Base-by-base conservation (phyloP, 768 basidiomycete genomes). In the Kwoniella botswanensis region DNA sequence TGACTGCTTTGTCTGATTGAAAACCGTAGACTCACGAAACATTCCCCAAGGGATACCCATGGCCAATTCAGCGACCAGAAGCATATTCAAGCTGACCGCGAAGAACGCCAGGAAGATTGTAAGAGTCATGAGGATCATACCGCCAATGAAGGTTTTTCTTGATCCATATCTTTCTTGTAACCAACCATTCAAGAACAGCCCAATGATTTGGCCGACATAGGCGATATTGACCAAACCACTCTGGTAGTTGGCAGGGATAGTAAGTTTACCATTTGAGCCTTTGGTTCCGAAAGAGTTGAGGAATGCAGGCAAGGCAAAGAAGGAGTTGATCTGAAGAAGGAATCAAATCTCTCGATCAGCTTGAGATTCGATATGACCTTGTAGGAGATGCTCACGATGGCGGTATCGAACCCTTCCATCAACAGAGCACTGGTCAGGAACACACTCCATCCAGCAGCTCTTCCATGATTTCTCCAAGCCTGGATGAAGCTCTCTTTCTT, bases 181-280 rank as follows among this genome's bases (percentile, higher is more conserved):
- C 24, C 46, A 70, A 58, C 74, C 74, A 50, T 69, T 75, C 44
- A 75, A 52, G 50, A 75, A 50, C 2, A 75, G 65, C 54, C 71
- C 74, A 63, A 82, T 70, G 52, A 73, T 70, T 44, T 76, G 79
- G 13, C 81, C 81, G 61, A 68, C 65, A n/a, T 76, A 75, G 41
- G 75, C 74, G 18, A 74, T 81, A 68, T 83, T 83, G 53, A 67
- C 56, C 11, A 83, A 62, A 35, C 73, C 82, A 22, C 72, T 64
- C 50, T 83, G 83, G 75, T 80, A 83, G 10, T 75, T 71, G 15
- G 83, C 76, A 1, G 82, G 78, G 60, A 84, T 77, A 41, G 74
- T 74, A 46, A 75, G 68, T 46, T 76, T 69, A 57, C 67, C 71
- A 18, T 69, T 63, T 56, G 61, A 35, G n/a, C 41, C 61, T 44